Evolutionary conservation across 768 basidiomycete genomes (phyloP), one percentile per base, ranked within the genome.

Genomic region (Tremella mesenterica): DNA sequence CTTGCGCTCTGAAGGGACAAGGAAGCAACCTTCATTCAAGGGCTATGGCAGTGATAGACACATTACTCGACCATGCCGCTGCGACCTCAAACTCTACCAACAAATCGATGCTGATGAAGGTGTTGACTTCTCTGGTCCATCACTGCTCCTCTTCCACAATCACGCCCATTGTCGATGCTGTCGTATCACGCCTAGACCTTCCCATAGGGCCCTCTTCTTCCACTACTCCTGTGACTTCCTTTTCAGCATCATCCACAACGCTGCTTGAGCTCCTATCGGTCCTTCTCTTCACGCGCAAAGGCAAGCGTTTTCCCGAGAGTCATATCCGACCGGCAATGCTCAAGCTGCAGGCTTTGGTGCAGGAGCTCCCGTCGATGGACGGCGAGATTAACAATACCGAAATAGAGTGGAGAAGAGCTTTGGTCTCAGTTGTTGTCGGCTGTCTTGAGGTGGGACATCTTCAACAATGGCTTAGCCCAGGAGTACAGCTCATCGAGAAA

Each of bases 61-160:
- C 80, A 0, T 72, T 91, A 2, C 53, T 92, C 14, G 73, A 76
- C 10, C 79, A 77, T 56, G 78, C 86, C 61, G 74, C 86, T 18
- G 64, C 71, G 0, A 5, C 23, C 3, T 39, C 49, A 13, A 68
- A 75, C 39, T 13, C 39, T 31, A 28, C 20, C 8, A 46, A 56
- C 36, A n/a, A 39, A 4, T 45, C 27, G 0, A 61, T 54, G 13
- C n/a, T 67, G 25, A 46, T 43, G 27, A 81, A 88, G 29, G 75
- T 84, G 0, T 74, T 89, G 1, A 92, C 88, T 0, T 83, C 88
- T 0, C 74, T 89, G 10, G 81, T 85, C 18, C 91, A 93, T 65
- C 88, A 93, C 62, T 83, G 84, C 70, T 84, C 84, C 59, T 77
- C 77, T 8, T 29, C 58, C 1, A 53, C 52, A 20, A 49, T 73